These are phyloP conservation scores for Russula emetica DNA, from an alignment of 768 basidiomycete genomes.

Conservation along the genomic window DNA sequence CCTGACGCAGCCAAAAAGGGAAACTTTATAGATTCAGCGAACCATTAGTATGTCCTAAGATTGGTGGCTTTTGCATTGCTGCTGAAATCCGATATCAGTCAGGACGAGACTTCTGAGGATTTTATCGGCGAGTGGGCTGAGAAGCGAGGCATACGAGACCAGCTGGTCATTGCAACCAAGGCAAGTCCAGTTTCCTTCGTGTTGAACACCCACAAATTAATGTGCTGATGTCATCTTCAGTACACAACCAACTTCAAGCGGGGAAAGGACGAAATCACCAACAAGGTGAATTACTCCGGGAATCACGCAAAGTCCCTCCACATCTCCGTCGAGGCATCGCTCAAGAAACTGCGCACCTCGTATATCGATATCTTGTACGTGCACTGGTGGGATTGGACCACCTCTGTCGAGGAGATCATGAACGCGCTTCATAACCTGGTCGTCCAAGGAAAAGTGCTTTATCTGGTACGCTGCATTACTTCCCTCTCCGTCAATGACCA, in stretches of 20 bases:
- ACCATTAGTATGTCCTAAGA: slow-evolving; percentile 34
- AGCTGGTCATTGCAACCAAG: slow-evolving; percentile 36
- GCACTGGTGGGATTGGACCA: slow-evolving; percentile 50
- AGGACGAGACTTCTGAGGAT: slow-evolving; percentile 33
- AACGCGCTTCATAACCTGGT: slow-evolving; percentile 40
- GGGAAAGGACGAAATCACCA: slow-evolving; percentile 23
- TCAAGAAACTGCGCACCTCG: slow-evolving; percentile 51
- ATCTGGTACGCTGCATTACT: slow-evolving; percentile 33
- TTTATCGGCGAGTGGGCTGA: slow-evolving; percentile 44
- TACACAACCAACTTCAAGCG: slow-evolving; percentile 32
- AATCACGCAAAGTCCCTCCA: slow-evolving; percentile 39
- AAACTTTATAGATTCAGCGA: slow-evolving; percentile 38
- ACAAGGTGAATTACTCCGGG: slow-evolving; percentile 41
- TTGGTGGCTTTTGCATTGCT: too few relatives aligned
- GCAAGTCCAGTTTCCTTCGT: slow-evolving; percentile 1
- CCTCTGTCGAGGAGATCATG: slow-evolving; percentile 31
- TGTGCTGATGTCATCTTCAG: slow-evolving; percentile 15
- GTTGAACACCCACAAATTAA: neutral
- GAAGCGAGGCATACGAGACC: slow-evolving; percentile 36
- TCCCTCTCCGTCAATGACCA: too few relatives aligned
- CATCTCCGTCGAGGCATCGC: slow-evolving; percentile 36
- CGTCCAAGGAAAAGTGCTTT: slow-evolving; percentile 41
- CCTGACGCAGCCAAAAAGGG: slow-evolving; percentile 17
- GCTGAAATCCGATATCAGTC: slow-evolving; percentile 16
- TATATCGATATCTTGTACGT: slow-evolving; percentile 56